phyloP scores from a whole-genome alignment of 2,329 filamentous ascomycete genomes.

The Karstenula rhodostoma region DNA sequence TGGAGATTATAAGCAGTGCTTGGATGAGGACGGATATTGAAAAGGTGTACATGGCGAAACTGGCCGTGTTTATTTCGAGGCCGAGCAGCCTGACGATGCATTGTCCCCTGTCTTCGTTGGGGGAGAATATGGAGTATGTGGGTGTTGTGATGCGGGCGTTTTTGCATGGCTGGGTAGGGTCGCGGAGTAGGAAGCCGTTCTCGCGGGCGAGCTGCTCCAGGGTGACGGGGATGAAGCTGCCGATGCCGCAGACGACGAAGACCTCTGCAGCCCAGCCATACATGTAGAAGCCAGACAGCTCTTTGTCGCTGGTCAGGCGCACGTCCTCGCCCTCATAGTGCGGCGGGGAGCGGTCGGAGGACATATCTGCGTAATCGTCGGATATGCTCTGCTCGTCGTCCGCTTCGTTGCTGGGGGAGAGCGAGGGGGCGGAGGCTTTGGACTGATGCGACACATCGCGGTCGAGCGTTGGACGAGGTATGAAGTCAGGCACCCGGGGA shows the following conservation, averaged over 20 bases:
- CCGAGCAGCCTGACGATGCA: slow-evolving; percentile 86
- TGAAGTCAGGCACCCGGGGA: slow-evolving; percentile 36
- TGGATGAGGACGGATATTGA: slow-evolving; percentile 90
- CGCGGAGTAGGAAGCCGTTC: slow-evolving; percentile 84
- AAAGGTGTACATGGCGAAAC: slow-evolving; percentile 98
- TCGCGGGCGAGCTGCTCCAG: slow-evolving; percentile 93
- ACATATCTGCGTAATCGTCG: slow-evolving; percentile 43
- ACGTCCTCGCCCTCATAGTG: slow-evolving; percentile 85
- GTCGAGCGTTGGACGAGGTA: slow-evolving; percentile 33
- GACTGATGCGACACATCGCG: slow-evolving; percentile 45
- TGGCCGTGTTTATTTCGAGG: slow-evolving; percentile 90
- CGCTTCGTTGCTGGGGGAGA: slow-evolving; percentile 52
- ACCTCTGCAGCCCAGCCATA: slow-evolving; percentile 97
- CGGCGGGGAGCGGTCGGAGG: slow-evolving; percentile 47
- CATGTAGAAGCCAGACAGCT: slow-evolving; percentile 93
- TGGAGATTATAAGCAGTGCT: slow-evolving; percentile 89
- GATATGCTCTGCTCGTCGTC: slow-evolving; percentile 54
- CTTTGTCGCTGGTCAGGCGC: slow-evolving; percentile 83
- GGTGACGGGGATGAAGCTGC: slow-evolving; percentile 91
- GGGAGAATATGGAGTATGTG: slow-evolving; percentile 30
- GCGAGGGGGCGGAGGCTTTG: slow-evolving; percentile 45
- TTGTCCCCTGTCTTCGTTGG: slow-evolving; percentile 58
- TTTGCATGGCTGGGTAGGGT: slow-evolving; percentile 76
- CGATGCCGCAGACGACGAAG: slow-evolving; percentile 89
- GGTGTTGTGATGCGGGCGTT: slow-evolving; percentile 62